Conservation (phyloP, 179 eudicot genomes). For the Actinidia polygama region DNA sequence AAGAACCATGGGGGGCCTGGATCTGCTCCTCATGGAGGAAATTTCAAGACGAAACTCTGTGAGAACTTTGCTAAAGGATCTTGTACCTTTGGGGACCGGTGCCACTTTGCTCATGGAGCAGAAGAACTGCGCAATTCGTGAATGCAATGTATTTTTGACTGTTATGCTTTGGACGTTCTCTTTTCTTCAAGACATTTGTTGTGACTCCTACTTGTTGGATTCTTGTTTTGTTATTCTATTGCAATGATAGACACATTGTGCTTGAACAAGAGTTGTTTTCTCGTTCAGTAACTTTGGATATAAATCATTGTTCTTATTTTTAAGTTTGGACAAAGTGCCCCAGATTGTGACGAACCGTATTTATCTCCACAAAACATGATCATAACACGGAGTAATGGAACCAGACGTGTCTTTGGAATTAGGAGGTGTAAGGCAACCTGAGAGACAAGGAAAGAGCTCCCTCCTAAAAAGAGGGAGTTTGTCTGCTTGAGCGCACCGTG, state of each 20-base stretch:
- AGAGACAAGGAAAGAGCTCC: too few species aligned
- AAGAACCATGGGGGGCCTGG: conserved; percentile 29
- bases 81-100: conserved; percentile 82
- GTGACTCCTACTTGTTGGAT: conserved; percentile 5
- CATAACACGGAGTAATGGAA: too few species aligned
- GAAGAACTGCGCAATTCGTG: conserved; percentile 63
- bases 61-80: conserved; percentile 78
- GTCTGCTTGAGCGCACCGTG: neutral
- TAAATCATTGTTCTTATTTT: neutral
- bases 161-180: neutral
- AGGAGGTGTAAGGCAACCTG: too few species aligned
- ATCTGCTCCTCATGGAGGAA: conserved; percentile 36
- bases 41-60: conserved; percentile 79
- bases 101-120: conserved; percentile 89
- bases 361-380: too few species aligned
- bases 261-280: neutral
- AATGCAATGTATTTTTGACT: conserved; percentile 1
- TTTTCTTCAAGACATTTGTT: neutral
- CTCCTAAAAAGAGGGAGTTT: too few species aligned
- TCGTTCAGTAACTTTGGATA: neutral
- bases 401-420: too few species aligned
- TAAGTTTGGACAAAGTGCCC: neutral
- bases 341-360: too few species aligned
- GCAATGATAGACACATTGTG: neutral
- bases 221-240: conserved; percentile 8